A percentile compares a stretch with the other conserved stretches of the same genome.
These are phyloP conservation scores for Pelargonium nanum DNA, from an alignment of 345 rosid species.

Conservation along the genomic window DNA sequence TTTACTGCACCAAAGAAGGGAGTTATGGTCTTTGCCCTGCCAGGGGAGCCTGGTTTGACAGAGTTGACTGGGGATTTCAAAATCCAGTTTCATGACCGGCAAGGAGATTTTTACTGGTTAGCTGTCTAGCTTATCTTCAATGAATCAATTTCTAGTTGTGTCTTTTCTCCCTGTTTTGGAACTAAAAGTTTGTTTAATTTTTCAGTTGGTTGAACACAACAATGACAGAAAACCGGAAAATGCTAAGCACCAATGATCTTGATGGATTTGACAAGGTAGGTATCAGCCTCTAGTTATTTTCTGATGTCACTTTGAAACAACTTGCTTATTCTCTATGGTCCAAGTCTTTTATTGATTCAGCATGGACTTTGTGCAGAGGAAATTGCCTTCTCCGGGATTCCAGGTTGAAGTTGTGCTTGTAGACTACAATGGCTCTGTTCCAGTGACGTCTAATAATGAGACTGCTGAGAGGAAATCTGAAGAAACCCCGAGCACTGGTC, in stretches of 20 bases:
- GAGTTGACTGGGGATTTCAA: constrained; percentile 78
- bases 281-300: background rate
- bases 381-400: constrained; percentile 80
- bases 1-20: constrained; percentile 84
- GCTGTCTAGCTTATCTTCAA: constrained; percentile 8
- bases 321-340: background rate
- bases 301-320: too few species aligned
- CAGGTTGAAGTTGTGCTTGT: constrained; percentile 70
- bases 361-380: constrained; percentile 40
- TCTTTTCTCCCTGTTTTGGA: background rate
- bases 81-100: constrained; percentile 76
- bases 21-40: constrained; percentile 76
- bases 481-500: background rate
- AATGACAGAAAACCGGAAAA: constrained; percentile 68
- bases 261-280: constrained; percentile 92
- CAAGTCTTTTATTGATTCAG: too few species aligned
- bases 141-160: constrained; percentile 3
- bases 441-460: constrained; percentile 9
- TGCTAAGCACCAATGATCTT: constrained; percentile 50
- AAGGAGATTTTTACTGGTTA: constrained; percentile 93
- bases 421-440: constrained; percentile 32
- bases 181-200: constrained; percentile 6
- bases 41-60: constrained; percentile 88
- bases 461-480: background rate
- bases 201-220: constrained; percentile 87